Conservation (phyloP, 257 asterid species). For the Solanum sitiens region DNA sequence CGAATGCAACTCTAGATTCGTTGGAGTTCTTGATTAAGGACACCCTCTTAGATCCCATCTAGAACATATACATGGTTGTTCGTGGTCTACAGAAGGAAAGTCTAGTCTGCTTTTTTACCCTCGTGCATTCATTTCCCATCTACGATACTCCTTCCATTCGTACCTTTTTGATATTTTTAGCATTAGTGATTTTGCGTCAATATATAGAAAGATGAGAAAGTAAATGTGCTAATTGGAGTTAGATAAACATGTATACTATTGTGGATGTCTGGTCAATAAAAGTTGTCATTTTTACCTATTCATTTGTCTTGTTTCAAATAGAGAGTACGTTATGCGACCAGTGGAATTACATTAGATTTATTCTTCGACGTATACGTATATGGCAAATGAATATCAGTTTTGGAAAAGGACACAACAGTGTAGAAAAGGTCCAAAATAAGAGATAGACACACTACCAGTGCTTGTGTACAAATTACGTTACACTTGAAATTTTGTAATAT, state of each 20-base stretch:
- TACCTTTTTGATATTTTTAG: too few relatives aligned
- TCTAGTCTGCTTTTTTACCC: too few relatives aligned
- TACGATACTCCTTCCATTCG: too few relatives aligned
- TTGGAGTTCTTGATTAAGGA: constrained; percentile 39
- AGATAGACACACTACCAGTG: not conserved
- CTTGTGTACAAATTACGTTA: not conserved
- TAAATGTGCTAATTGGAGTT: too few relatives aligned
- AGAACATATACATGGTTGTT: not conserved
- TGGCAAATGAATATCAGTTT: not conserved
- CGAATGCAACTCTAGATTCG: constrained; percentile 43
- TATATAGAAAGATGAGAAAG: not conserved
- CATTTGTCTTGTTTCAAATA: not conserved
- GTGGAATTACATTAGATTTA: not conserved
- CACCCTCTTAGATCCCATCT: not conserved
- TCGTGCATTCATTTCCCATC: not conserved
- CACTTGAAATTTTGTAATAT: not conserved
- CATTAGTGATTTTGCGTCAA: constrained; percentile 6
- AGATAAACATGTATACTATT: too few relatives aligned
- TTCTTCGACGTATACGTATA: not conserved
- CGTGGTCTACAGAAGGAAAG: too few relatives aligned
- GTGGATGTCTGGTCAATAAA: not conserved
- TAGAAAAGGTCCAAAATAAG: not conserved
- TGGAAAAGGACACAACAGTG: not conserved
- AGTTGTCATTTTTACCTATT: not conserved
- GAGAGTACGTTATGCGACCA: not conserved